A percentile compares a stretch with the other conserved stretches of the same genome.
phyloP scores from a whole-genome alignment of 805 yeast genomes.

The Candida ascalaphidarum region DNA sequence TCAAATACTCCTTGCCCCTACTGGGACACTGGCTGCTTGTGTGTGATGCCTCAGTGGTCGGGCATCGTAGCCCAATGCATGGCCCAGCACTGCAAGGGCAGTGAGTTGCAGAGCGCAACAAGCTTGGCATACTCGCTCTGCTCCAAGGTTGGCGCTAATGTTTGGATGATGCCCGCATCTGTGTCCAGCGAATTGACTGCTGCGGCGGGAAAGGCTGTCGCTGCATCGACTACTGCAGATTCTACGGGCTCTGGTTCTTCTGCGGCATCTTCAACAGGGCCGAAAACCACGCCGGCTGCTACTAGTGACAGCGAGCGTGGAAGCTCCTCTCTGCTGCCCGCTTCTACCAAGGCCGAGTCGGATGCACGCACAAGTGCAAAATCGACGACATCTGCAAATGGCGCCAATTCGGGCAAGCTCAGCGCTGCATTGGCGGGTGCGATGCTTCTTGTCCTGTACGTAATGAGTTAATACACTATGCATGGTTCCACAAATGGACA shows the following conservation, averaged over 20 bases:
- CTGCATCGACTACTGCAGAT: slow-evolving; percentile 2
- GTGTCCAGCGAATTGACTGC: slow-evolving; percentile 17
- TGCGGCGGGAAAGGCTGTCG: slow-evolving; percentile 13
- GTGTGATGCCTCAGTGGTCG: slow-evolving; percentile 40
- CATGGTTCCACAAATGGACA: too few relatives aligned
- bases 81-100: slow-evolving; percentile 27
- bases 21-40: slow-evolving; percentile 45
- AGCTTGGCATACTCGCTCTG: slow-evolving; percentile 35
- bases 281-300: slow-evolving; percentile 1
- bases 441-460: too few relatives aligned
- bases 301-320: background rate
- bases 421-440: too few relatives aligned
- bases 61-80: slow-evolving; percentile 36
- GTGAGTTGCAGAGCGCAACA: slow-evolving; percentile 30
- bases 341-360: slow-evolving; percentile 2
- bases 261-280: slow-evolving; percentile 3
- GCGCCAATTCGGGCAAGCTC: too few relatives aligned
- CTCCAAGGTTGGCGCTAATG: slow-evolving; percentile 29
- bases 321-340: slow-evolving; percentile 1
- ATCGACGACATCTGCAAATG: background rate
- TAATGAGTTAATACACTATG: too few relatives aligned
- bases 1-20: slow-evolving; percentile 43
- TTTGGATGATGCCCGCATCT: slow-evolving; percentile 39
- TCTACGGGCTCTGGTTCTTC: slow-evolving; percentile 3
- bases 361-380: slow-evolving; percentile 1